Percentiles rank a stretch among this genome's conserved stretches.
Evolutionary conservation across 805 yeast genomes (phyloP).

Genomic region (Priceomyces fermenticarens): DNA sequence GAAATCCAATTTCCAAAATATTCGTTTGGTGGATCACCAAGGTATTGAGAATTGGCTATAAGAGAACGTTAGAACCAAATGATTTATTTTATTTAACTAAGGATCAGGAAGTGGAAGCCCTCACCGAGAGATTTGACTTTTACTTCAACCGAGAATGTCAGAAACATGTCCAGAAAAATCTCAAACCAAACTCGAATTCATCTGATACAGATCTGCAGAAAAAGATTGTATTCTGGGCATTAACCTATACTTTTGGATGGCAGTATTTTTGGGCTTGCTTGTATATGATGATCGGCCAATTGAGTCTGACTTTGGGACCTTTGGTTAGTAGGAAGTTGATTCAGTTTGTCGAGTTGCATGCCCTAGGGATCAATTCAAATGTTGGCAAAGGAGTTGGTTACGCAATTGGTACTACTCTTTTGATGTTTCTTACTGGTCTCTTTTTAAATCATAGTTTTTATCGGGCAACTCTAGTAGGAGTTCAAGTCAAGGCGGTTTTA

Average conservation of each 20-base stretch:
- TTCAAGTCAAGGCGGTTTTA: conserved; percentile 59
- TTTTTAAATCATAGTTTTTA: conserved; percentile 58
- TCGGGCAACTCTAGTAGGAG: conserved; percentile 56
- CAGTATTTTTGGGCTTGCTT: conserved; percentile 10
- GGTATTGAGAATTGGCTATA: conserved; percentile 64
- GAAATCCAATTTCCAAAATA: conserved; percentile 38
- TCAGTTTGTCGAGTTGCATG: conserved; percentile 23
- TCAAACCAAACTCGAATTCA: conserved; percentile 15
- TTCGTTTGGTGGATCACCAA: conserved; percentile 72
- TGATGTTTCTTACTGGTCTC: conserved; percentile 12
- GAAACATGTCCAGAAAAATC: background rate
- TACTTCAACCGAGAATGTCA: conserved; percentile 8
- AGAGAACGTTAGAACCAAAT: conserved; percentile 62
- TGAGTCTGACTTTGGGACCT: conserved; percentile 10
- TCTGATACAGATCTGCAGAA: conserved; percentile 11
- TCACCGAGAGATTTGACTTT: conserved; percentile 30
- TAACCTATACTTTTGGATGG: conserved; percentile 23
- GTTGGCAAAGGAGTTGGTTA: conserved; percentile 32
- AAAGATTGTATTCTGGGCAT: conserved; percentile 19
- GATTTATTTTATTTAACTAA: conserved; percentile 49
- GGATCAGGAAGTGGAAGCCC: conserved; percentile 29
- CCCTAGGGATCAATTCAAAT: conserved; percentile 13
- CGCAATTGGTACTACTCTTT: conserved; percentile 26
- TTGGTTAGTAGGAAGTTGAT: conserved; percentile 30
- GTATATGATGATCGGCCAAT: conserved; percentile 1